Conservation (phyloP, 116 monocot species). For the Trichopus zeylanicus region DNA sequence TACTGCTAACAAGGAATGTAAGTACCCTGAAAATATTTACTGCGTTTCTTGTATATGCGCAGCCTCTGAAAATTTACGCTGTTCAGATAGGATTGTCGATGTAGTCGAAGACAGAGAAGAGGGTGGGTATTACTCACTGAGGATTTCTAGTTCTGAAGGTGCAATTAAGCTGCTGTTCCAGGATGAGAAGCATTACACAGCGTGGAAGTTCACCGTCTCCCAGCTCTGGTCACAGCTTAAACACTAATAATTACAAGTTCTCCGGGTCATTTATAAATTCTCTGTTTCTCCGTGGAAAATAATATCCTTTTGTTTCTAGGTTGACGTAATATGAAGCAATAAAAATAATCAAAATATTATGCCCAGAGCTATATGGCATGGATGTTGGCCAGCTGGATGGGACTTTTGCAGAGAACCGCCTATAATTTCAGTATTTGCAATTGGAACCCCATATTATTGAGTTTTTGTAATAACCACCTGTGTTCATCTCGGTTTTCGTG, state of each 20-base stretch:
- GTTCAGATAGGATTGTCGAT: slow-evolving; percentile 45
- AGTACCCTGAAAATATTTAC: slow-evolving; percentile 4
- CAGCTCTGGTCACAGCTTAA: slow-evolving; percentile 17
- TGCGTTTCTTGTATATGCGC: neutral
- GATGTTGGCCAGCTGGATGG: too few species aligned
- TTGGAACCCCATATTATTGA: too few species aligned
- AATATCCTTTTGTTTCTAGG: too few species aligned
- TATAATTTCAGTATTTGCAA: too few species aligned
- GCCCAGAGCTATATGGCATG: too few species aligned
- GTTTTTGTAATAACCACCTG: too few species aligned
- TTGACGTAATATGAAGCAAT: too few species aligned
- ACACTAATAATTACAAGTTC: neutral
- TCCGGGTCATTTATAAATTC: neutral
- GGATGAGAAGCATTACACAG: slow-evolving; percentile 26
- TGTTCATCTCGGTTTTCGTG: too few species aligned
- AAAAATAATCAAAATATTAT: too few species aligned
- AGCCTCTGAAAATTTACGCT: neutral
- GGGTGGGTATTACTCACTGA: slow-evolving; percentile 8
- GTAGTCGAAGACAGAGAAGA: slow-evolving; percentile 16
- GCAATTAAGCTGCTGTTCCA: slow-evolving; percentile 39
- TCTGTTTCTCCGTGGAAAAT: neutral
- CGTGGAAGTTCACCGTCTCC: slow-evolving; percentile 43
- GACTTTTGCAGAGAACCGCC: too few species aligned
- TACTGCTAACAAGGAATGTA: slow-evolving; percentile 50
- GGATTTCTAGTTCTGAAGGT: slow-evolving; percentile 33